phyloP scores from a whole-genome alignment of 305 asterid species.

The Solanum chacoense region DNA sequence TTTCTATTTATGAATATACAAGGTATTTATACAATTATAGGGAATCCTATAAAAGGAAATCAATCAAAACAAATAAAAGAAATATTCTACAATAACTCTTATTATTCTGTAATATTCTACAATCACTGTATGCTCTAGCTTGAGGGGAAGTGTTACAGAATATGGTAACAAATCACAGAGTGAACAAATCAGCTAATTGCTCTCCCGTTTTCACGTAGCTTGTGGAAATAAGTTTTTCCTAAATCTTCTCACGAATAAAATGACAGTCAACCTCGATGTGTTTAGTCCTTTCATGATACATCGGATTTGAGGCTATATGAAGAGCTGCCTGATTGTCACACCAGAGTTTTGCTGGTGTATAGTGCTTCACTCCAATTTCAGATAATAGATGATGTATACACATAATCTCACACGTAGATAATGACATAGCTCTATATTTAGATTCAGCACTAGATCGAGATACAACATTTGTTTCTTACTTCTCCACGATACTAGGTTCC shows the following conservation, averaged over 20 bases:
- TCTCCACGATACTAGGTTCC: neutral
- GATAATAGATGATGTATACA: neutral
- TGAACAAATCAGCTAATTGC: neutral
- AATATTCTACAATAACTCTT: neutral
- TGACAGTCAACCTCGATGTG: neutral
- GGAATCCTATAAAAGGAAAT: neutral
- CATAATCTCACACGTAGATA: neutral
- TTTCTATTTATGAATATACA: neutral
- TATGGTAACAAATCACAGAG: neutral
- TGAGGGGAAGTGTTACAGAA: too few species aligned
- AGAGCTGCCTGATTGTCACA: neutral
- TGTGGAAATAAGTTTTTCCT: neutral
- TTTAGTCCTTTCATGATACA: neutral
- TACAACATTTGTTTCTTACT: neutral
- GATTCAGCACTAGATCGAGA: neutral
- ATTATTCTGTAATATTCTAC: neutral
- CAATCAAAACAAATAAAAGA: neutral
- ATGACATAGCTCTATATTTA: neutral
- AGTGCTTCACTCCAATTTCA: neutral
- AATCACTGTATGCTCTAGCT: too few species aligned
- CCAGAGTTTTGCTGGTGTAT: neutral
- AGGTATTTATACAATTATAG: neutral
- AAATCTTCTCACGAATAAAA: too few species aligned
- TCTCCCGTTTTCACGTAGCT: neutral
- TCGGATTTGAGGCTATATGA: neutral